Base-by-base conservation (phyloP, 2,329 filamentous ascomycete species). In the Colletotrichum higginsianum region DNA sequence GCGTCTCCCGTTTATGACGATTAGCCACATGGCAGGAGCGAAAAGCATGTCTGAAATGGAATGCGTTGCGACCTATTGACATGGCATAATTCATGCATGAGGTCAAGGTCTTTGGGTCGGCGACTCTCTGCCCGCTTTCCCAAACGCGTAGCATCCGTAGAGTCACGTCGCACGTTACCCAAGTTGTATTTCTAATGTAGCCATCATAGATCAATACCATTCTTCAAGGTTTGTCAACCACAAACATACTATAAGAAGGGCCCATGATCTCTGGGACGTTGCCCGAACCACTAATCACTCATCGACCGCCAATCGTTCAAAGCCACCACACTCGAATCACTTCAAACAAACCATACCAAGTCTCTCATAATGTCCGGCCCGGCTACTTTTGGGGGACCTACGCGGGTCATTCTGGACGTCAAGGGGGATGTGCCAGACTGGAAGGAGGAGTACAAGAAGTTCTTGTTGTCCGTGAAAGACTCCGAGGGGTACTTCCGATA, bases 361-460 rank as follows among this genome's bases (percentile, higher is more conserved):
- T 40, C 11, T 11, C 35, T 23, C 44, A 42, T 16, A 7, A 71
- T 71, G 68, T 58, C 68, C 26, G 65, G 58, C 35, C 53, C 65
- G 18, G 38, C 68, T 12, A 64, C 8, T 16, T 5, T 64, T 30
- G 65, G 30, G 30, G 30, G 58, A 7, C 53, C 65, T 15, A 68
- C 69, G 16, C 52, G 69, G 2, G 15, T 71, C 12, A 64, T 64
- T 18, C 30, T 71, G 11, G 65, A 71, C 30, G 65, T 71, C 2
- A 53, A 30, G 7, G 69, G 69, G 15, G 65, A 69, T 21, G 69
- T 71, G 4, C 69, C 69, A 12, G 69, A 71, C 5, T 71, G 69
- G 69, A 71, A 71, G 11, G 69, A 71, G 40, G 65, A 68, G 9
- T 71, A 60, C 64, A 71, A 71, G 53, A 46, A 68, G 47, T 71